Evolutionary conservation across 768 basidiomycete genomes (phyloP).

Genomic region (Podaxis sp.): DNA sequence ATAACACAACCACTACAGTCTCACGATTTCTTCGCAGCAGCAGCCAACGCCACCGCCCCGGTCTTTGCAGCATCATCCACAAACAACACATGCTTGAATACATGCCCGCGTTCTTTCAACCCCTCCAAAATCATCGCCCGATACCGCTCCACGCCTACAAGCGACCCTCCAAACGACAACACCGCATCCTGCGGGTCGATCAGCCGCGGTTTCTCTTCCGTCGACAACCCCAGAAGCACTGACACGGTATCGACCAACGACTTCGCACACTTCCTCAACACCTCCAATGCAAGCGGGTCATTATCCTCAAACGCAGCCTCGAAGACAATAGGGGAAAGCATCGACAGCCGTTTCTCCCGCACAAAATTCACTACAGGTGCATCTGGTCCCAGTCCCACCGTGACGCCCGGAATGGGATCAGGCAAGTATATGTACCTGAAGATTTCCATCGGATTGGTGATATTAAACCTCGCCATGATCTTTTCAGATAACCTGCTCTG

Average conservation of each 20-base stretch:
- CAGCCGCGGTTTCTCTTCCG: constrained; percentile 22
- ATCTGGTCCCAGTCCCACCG: constrained; percentile 8
- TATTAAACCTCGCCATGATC: constrained; percentile 53
- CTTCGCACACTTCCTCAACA: constrained; percentile 48
- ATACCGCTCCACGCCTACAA: constrained; percentile 62
- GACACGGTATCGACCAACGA: constrained; percentile 58
- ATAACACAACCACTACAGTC: neutral
- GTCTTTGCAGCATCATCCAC: constrained; percentile 64
- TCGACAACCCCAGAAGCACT: constrained; percentile 42
- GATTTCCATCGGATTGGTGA: constrained; percentile 56
- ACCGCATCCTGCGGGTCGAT: constrained; percentile 55
- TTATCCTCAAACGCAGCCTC: constrained; percentile 64
- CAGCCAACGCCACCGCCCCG: constrained; percentile 58
- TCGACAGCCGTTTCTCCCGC: constrained; percentile 72
- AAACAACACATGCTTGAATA: constrained; percentile 61
- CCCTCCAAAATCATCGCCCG: constrained; percentile 51
- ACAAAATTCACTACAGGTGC: constrained; percentile 23
- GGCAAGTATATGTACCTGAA: constrained; percentile 60
- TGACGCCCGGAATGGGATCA: constrained; percentile 36
- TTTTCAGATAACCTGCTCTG: constrained; percentile 38
- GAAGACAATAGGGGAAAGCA: constrained; percentile 75
- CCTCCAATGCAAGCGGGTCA: constrained; percentile 60
- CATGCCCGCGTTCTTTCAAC: constrained; percentile 52
- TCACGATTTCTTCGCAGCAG: constrained; percentile 11
- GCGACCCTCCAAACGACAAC: constrained; percentile 76